A percentile compares a stretch with the other conserved stretches of the same genome.
These are phyloP conservation scores for Paragyromitra xinjiangensis DNA, from an alignment of 495 filamentous ascomycete genomes.

Conservation along the genomic window DNA sequence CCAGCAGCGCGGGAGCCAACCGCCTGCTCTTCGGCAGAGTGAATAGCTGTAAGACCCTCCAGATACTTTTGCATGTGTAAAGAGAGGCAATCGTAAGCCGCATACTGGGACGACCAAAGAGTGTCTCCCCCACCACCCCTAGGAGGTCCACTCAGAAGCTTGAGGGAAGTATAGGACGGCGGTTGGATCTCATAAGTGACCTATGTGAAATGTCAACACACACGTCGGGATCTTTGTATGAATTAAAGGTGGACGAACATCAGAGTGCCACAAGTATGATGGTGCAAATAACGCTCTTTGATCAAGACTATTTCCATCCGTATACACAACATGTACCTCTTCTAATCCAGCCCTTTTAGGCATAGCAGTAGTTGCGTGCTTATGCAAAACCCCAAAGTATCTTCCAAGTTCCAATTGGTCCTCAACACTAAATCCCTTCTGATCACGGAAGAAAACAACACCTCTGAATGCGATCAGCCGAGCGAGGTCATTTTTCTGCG, in stretches of 20 bases:
- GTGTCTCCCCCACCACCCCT: conserved; percentile 78
- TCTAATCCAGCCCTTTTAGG: conserved; percentile 62
- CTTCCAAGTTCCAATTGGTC: conserved; percentile 71
- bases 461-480: conserved; percentile 74
- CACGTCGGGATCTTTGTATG: background rate
- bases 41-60: conserved; percentile 73
- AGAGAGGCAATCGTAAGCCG: conserved; percentile 75
- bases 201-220: conserved; percentile 58
- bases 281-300: conserved; percentile 65
- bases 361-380: conserved; percentile 64
- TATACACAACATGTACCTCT: conserved; percentile 75
- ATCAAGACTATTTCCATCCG: conserved; percentile 70
- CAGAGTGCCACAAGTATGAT: conserved; percentile 70
- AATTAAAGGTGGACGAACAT: conserved; percentile 60
- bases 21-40: conserved; percentile 77
- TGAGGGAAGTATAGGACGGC: conserved; percentile 78
- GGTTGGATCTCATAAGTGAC: conserved; percentile 80
- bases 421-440: conserved; percentile 70
- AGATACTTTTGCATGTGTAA: conserved; percentile 74
- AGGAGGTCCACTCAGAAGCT: conserved; percentile 73
- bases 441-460: conserved; percentile 76
- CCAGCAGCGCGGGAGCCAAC: conserved; percentile 69
- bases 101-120: conserved; percentile 76
- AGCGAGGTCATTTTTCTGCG: conserved; percentile 78
- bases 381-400: conserved; percentile 75